Evolutionary conservation across 139 green algal genomes (phyloP), one percentile per base, ranked within the genome.

Genomic region (Chlamydomonas sphaeroides): DNA sequence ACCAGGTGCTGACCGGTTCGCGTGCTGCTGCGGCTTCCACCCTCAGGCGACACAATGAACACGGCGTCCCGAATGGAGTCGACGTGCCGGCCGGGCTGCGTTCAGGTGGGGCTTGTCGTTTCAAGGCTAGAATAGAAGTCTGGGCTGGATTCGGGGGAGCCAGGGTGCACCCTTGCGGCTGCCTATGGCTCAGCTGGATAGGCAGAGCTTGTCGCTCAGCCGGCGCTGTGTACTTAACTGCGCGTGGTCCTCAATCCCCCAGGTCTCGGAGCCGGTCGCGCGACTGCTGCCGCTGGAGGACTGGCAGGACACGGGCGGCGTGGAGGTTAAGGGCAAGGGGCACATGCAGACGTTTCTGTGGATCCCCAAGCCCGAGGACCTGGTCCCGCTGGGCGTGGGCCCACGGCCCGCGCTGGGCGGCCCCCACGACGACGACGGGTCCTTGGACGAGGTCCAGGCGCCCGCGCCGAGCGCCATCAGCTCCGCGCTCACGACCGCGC

Each of bases 301-400:
- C 3, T 90, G 86, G 86, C 45, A 86, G 63, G 65, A 67, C 65
- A 90, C 77, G 23, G 86, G 86, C 23, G 82, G 86, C 28, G 82
- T 90, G 51, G 79, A 90, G 79, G 74, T 89, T 5, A 88, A 89
- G 80, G 85, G 85, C 75, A 89, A 89, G 80, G 85, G 85, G 32
- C 71, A 81, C n/a, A 89, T 89, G 85, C 85, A 83, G 76, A 83
- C 76, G 25, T 83, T 63, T 23, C 45, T 83, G 42, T 83, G 76
- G 76, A 65, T 66, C 2, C 76, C 76, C 62, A 83, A 83, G 63
- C 45, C 76, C 42, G 76, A 83, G 45, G 76, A 83, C 63, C 76
- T 83, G 26, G 25, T 53, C 2, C 76, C 61, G 0, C 45, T 21
- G 0, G 72, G 74, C 20, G 57, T 57, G 26, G 32, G 38, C 11